Evolutionary conservation across 139 green algal genomes (phyloP), one percentile per base, ranked within the genome.

Genomic region (Raphidocelis subcapitata): DNA sequence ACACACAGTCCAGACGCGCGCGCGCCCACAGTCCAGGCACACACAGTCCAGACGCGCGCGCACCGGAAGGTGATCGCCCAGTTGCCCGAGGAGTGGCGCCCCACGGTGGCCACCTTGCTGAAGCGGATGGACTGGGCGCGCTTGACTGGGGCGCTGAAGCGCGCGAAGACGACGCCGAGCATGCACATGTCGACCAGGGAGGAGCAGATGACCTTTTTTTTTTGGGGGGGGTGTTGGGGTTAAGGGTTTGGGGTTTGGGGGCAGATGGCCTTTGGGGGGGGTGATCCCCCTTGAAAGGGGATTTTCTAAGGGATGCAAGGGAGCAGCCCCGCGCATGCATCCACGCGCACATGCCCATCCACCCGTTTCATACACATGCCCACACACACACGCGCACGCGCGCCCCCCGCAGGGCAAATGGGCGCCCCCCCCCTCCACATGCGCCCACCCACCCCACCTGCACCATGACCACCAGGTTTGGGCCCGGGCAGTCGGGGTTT

Each of bases 131-230:
- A 84, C 31, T 62, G 67, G 31, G 81, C 84, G 5, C 84, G 81
- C 79, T 89, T 89, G 76, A 85, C 86, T 31, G 84, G 84, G 3
- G 84, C 84, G 3, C 76, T 85, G 69, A 89, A 89, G 76, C 84
- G 81, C 5, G 84, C 84, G 77, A 89, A 87, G 62, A 89, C 84
- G 32, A 89, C 36, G n/a, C 84, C 84, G 51, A 89, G 57, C 79
- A 89, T 84, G 52, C 85, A 78, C 69, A 87, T 87, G 76, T 85
- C 81, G 32, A 89, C 49, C 49, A 89, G 73, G 21, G 66, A 82
- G 31, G 72, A 74, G 44, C 63, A 71, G 55, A 88, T 88, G 41
- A 84, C 83, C 79, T 88, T 35, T 31, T 31, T 29, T 62, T 31
- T 28, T 62, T 16, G 18, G 18, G 20, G 20, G 49, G 18, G 20